Percentiles rank a stretch among this genome's conserved stretches.
Conservation (phyloP, 768 basidiomycete species). For the Calocybe cyanea region DNA sequence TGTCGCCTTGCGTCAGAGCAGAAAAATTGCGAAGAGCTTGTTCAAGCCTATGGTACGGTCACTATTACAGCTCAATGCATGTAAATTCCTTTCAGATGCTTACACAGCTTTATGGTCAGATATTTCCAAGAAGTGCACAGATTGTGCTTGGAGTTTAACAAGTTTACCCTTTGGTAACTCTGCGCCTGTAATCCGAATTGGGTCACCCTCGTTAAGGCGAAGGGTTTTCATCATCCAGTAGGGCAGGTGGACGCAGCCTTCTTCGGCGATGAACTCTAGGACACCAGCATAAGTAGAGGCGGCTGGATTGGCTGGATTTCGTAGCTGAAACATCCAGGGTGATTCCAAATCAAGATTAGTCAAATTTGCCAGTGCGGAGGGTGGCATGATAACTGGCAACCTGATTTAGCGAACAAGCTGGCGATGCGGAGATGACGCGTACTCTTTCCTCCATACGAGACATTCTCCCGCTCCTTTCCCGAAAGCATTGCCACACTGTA, state of each 20-base stretch:
- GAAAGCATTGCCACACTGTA: slow-evolving; percentile 95
- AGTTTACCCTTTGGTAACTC: slow-evolving; percentile 90
- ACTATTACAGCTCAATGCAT: slow-evolving; percentile 2
- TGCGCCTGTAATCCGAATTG: slow-evolving; percentile 87
- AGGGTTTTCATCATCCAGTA: slow-evolving; percentile 99
- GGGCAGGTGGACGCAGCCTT: slow-evolving; percentile 92
- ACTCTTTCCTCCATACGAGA: slow-evolving; percentile 98
- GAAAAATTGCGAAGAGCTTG: slow-evolving; percentile 93
- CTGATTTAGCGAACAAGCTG: slow-evolving; percentile 8
- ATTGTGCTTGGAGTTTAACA: slow-evolving; percentile 96
- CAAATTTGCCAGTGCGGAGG: slow-evolving; percentile 86
- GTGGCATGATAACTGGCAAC: slow-evolving; percentile 89
- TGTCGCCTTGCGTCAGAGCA: slow-evolving; percentile 89
- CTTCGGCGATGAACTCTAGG: slow-evolving; percentile 97
- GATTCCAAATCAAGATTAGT: slow-evolving; percentile 83
- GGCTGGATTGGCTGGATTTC: slow-evolving; percentile 82
- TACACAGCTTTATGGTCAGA: slow-evolving; percentile 98
- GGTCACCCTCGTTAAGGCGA: slow-evolving; percentile 89
- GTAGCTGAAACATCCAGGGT: slow-evolving; percentile 96
- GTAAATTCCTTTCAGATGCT: slow-evolving; percentile 26
- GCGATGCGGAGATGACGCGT: slow-evolving; percentile 21
- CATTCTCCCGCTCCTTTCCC: slow-evolving; percentile 79
- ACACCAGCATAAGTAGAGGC: slow-evolving; percentile 95
- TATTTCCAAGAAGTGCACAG: slow-evolving; percentile 92
- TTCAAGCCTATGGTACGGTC: slow-evolving; percentile 63